Evolutionary conservation across 2,329 filamentous ascomycete genomes (phyloP).

Genomic region (Talaromyces verruculosus): DNA sequence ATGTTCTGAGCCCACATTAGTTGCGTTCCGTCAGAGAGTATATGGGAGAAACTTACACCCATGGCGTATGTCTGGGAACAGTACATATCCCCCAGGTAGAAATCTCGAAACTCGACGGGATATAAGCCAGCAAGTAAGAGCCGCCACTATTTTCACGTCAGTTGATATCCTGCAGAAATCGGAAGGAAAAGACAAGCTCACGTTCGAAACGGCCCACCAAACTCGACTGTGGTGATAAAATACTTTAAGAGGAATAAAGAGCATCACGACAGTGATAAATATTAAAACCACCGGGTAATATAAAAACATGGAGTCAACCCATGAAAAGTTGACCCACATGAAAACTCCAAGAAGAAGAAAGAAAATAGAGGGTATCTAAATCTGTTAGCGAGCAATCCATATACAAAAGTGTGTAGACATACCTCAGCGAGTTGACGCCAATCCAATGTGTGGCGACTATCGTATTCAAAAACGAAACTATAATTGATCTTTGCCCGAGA

Average conservation of each 20-base stretch:
- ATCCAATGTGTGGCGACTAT: constrained; percentile 79
- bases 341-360: constrained; percentile 71
- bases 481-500: constrained; percentile 86
- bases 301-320: constrained; percentile 66
- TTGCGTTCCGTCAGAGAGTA: constrained; percentile 22
- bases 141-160: constrained; percentile 64
- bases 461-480: constrained; percentile 94
- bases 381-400: not conserved
- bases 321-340: constrained; percentile 88
- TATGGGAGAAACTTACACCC: constrained; percentile 60
- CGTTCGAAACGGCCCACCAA: constrained; percentile 89
- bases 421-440: constrained; percentile 83
- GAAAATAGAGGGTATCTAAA: constrained; percentile 76
- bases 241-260: constrained; percentile 73
- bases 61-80: constrained; percentile 91
- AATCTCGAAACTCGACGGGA: constrained; percentile 94
- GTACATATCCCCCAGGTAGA: constrained; percentile 97
- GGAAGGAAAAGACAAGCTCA: constrained; percentile 49
- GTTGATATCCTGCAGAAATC: constrained; percentile 17
- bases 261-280: constrained; percentile 62
- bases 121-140: constrained; percentile 81
- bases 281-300: constrained; percentile 87
- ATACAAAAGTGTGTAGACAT: constrained; percentile 24
- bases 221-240: constrained; percentile 73
- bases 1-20: constrained; percentile 64